These are phyloP conservation scores for Litchi chinensis DNA, from an alignment of 345 rosid genomes.

Conservation along the genomic window DNA sequence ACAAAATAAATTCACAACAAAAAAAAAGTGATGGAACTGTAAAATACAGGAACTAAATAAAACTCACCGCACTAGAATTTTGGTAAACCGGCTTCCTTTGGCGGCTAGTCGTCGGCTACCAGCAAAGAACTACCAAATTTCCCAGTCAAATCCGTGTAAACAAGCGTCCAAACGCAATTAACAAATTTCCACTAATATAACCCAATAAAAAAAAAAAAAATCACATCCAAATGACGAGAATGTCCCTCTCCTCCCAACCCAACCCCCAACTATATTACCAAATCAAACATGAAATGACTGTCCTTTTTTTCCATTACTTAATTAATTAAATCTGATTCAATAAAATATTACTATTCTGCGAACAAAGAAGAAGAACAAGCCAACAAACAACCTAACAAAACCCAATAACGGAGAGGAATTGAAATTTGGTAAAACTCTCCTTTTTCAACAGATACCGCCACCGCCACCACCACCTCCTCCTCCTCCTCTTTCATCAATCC, in stretches of 20 bases:
- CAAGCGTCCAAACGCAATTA: too few species aligned
- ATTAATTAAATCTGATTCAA: neutral
- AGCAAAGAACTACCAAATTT: neutral
- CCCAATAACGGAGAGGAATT: constrained; percentile 1
- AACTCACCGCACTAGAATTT: neutral
- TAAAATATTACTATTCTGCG: neutral
- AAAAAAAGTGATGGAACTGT: too few species aligned
- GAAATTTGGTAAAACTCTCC: neutral
- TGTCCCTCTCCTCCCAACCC: constrained; percentile 1
- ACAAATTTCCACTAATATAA: too few species aligned
- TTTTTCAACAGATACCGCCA: neutral
- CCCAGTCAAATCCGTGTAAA: constrained; percentile 15
- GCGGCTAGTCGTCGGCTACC: constrained; percentile 16
- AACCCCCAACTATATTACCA: neutral
- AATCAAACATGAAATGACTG: too few species aligned
- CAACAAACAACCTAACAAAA: neutral
- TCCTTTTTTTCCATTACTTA: neutral
- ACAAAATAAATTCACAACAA: too few species aligned
- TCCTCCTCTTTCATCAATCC: neutral
- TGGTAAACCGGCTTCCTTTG: constrained; percentile 18
- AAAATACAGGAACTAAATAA: too few species aligned
- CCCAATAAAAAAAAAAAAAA: too few species aligned
- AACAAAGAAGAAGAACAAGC: neutral
- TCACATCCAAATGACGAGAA: constrained; percentile 19
- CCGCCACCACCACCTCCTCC: neutral